phyloP scores from a whole-genome alignment of 257 asterid species.

The Catharanthus roseus region DNA sequence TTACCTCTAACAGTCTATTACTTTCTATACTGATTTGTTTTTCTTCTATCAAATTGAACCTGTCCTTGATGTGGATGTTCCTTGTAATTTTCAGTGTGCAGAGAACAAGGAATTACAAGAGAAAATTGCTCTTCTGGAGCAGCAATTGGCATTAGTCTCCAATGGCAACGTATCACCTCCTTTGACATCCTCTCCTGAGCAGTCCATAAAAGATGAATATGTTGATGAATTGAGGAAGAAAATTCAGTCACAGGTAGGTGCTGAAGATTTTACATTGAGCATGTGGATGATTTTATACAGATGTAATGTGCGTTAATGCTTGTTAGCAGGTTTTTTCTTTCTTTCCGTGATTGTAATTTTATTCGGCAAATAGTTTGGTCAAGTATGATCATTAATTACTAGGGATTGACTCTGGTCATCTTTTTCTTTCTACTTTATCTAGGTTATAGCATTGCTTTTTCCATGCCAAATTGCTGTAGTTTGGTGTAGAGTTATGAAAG shows the following conservation, averaged over 20 bases:
- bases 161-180: conserved; percentile 33
- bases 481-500: background rate
- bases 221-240: conserved; percentile 60
- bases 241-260: conserved; percentile 72
- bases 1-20: background rate
- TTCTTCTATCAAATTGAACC: conserved; percentile 3
- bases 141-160: conserved; percentile 50
- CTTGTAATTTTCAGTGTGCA: conserved; percentile 46
- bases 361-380: background rate
- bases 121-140: conserved; percentile 53
- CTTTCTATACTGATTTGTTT: background rate
- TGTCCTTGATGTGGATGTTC: conserved; percentile 15
- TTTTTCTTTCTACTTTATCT: background rate
- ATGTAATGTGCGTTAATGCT: background rate
- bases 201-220: conserved; percentile 46
- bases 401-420: background rate
- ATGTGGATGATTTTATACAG: background rate
- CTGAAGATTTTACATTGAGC: conserved; percentile 4
- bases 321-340: background rate
- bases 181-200: conserved; percentile 40
- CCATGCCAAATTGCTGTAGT: background rate
- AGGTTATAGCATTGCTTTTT: background rate
- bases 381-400: background rate
- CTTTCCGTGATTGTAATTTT: background rate
- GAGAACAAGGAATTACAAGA: conserved; percentile 75